These are phyloP conservation scores for Salvia hispanica DNA, from an alignment of 257 asterid genomes.

Conservation along the genomic window DNA sequence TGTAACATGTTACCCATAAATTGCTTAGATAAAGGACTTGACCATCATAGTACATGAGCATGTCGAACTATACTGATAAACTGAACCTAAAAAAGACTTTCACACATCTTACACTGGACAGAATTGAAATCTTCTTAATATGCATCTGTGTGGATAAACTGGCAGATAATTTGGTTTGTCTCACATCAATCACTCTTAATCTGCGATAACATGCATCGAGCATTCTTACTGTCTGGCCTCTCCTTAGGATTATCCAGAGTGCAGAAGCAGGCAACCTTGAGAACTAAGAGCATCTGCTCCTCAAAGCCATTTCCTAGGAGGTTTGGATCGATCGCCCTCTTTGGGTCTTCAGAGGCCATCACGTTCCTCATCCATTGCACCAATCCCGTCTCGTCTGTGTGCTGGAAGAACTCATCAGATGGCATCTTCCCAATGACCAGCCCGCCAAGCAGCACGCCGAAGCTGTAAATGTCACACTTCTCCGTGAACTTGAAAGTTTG, in stretches of 20 bases:
- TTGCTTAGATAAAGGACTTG: slow-evolving; percentile 3
- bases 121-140: slow-evolving; percentile 19
- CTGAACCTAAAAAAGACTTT: background rate
- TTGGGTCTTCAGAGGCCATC: slow-evolving; percentile 77
- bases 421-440: slow-evolving; percentile 79
- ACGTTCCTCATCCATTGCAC: slow-evolving; percentile 90
- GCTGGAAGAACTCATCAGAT: slow-evolving; percentile 74
- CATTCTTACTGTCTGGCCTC: slow-evolving; percentile 90
- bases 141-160: slow-evolving; percentile 23
- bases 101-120: slow-evolving; percentile 25
- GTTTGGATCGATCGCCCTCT: slow-evolving; percentile 63
- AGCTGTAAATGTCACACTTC: slow-evolving; percentile 87
- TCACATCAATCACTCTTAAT: slow-evolving; percentile 46
- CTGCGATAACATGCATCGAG: slow-evolving; percentile 81
- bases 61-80: slow-evolving; percentile 5
- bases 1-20: slow-evolving; percentile 10
- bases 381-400: slow-evolving; percentile 68
- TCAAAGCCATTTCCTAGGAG: slow-evolving; percentile 73
- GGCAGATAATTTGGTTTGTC: slow-evolving; percentile 23
- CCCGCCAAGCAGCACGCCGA: slow-evolving; percentile 68
- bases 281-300: slow-evolving; percentile 90
- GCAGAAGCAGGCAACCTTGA: slow-evolving; percentile 91
- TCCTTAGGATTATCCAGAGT: slow-evolving; percentile 77
- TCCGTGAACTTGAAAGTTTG: slow-evolving; percentile 89
- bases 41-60: slow-evolving; percentile 9